Base-by-base conservation (phyloP, 345 rosid species). In the Gossypium bickii region DNA sequence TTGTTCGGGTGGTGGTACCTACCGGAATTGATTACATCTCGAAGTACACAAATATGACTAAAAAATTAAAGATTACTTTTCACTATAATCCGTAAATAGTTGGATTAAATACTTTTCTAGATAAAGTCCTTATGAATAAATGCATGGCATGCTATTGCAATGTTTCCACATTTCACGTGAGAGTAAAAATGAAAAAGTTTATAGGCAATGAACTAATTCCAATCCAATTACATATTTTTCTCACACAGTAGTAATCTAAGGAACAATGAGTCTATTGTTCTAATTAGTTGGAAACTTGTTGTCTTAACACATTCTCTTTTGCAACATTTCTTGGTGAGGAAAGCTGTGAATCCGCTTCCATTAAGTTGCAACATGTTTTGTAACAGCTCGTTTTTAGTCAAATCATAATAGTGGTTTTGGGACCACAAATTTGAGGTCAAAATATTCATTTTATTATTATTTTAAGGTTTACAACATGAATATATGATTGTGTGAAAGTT, bases 301-400 rank as follows among this genome's bases (percentile, higher is more conserved):
- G 4, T 18, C 25, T 66, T 4, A 47, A 5, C 58, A 15, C 71
- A 29, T 29, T 29, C 38, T 48, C 57, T 48, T 68, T 68, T 15
- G 58, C 20, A 48, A 68, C 57, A 24, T 25, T 38, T 25, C 57
- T 48, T 9, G 72, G 43, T 48, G 22, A 68, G 11, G 58, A 59
- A 73, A 57, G 41, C 1, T 78, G 72, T 53, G 41, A 51, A 62
- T 56, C 76, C 3, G 77, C 59, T 6, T 77, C 79, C 61, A 66
- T 59, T 51, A 63, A 44, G 69, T 85, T 80, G 80, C 67, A 55
- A 55, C 24, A 27, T 20, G 68, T 68, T 1, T 24, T 24, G 24
- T 24, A 24, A 24, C 24, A 24, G 1, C 1, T 1, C 24, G 1
- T 24, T 24, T 24, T 24, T 24, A 24, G 1, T 24, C 24, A 24